Conservation (phyloP, 176 grass and related monocot genomes). For the Pontederia crassipes region DNA sequence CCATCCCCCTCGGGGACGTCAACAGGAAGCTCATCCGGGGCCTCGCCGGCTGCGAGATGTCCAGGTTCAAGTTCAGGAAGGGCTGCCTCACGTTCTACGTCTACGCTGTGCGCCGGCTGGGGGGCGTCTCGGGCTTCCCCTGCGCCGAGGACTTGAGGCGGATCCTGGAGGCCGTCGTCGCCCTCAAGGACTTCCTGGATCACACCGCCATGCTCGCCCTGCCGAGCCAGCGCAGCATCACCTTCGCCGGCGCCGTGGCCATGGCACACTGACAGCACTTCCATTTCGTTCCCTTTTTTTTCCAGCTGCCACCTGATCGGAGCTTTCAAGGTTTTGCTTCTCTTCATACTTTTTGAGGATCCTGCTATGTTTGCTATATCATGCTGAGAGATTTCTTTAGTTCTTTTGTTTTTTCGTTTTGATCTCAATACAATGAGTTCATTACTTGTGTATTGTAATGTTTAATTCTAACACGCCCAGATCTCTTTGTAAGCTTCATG, state of each 20-base stretch:
- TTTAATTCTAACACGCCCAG: too few relatives aligned
- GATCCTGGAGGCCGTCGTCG: slow-evolving; percentile 60
- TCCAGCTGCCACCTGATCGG: too few relatives aligned
- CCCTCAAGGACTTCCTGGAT: slow-evolving; percentile 84
- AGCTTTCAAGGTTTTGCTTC: too few relatives aligned
- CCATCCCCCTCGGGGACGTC: slow-evolving; percentile 79
- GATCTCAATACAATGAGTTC: too few relatives aligned
- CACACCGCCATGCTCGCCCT: slow-evolving; percentile 88
- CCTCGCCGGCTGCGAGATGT: slow-evolving; percentile 68
- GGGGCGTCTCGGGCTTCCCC: slow-evolving; percentile 55
- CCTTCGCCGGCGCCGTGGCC: slow-evolving; percentile 41
- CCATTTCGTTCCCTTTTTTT: too few relatives aligned
- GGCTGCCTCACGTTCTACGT: slow-evolving; percentile 96
- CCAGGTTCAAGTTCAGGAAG: slow-evolving; percentile 91
- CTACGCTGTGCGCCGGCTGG: slow-evolving; percentile 71
- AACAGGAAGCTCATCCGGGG: slow-evolving; percentile 90
- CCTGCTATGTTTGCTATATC: too few relatives aligned
- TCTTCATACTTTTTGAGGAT: too few relatives aligned
- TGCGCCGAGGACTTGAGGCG: slow-evolving; percentile 63
- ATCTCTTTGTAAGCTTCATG: too few relatives aligned
- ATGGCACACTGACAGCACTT: slow-evolving; percentile 27
- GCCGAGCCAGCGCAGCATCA: slow-evolving; percentile 76
- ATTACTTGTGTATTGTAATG: too few relatives aligned
- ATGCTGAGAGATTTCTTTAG: too few relatives aligned
- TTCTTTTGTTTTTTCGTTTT: too few relatives aligned